These are phyloP conservation scores for Pythium insidiosum DNA, from an alignment of 352 stramenopile species.

Conservation along the genomic window DNA sequence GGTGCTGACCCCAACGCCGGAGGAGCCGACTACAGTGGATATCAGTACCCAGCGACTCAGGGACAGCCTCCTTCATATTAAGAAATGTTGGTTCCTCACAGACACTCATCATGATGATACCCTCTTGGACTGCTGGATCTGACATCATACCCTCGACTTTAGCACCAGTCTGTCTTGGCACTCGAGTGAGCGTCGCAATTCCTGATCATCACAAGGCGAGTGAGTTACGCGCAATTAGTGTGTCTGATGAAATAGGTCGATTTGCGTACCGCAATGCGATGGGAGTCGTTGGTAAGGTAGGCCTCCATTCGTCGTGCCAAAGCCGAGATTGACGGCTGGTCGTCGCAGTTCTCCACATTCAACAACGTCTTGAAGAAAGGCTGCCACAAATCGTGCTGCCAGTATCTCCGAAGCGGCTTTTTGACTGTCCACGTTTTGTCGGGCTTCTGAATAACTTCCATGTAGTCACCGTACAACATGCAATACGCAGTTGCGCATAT, in stretches of 20 bases:
- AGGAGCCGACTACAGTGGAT: conserved; percentile 12
- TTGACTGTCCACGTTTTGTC: conserved; percentile 32
- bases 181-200: too few species aligned
- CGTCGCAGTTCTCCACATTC: conserved; percentile 56
- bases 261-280: too few species aligned
- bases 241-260: too few species aligned
- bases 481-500: conserved; percentile 69
- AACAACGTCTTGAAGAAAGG: conserved; percentile 59
- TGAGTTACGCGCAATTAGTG: too few species aligned
- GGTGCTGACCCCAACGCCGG: neutral
- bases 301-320: too few species aligned
- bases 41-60: conserved; percentile 16
- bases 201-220: too few species aligned
- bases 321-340: too few species aligned
- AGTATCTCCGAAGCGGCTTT: conserved; percentile 73
- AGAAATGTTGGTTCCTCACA: too few species aligned
- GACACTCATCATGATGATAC: too few species aligned
- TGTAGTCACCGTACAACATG: conserved; percentile 82
- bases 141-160: conserved; percentile 27
- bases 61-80: conserved; percentile 10
- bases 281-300: conserved; percentile 28
- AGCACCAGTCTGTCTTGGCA: conserved; percentile 45
- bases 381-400: conserved; percentile 67
- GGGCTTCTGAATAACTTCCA: conserved; percentile 42
- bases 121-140: neutral